These are phyloP conservation scores for Colletotrichum sansevieriae DNA, from an alignment of 2,329 filamentous ascomycete species.

Conservation along the genomic window DNA sequence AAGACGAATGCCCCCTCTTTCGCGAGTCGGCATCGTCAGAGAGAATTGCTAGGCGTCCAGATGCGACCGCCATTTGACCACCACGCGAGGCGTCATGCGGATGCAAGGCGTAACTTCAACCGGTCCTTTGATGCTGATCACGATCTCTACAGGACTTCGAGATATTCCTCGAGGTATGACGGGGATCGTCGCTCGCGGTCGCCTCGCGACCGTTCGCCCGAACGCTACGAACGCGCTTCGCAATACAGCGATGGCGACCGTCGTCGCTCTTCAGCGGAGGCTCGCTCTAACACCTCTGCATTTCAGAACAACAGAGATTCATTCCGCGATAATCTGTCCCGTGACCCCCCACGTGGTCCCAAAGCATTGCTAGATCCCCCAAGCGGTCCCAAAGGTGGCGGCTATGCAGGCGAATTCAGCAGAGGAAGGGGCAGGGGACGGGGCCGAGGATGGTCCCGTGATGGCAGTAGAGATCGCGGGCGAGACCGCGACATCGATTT, in stretches of 20 bases:
- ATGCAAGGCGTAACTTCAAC: slow-evolving; percentile 36
- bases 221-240: slow-evolving; percentile 70
- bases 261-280: slow-evolving; percentile 74
- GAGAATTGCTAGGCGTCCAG: slow-evolving; percentile 14
- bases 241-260: slow-evolving; percentile 75
- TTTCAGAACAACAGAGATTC: slow-evolving; percentile 72
- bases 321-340: slow-evolving; percentile 59
- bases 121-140: slow-evolving; percentile 38
- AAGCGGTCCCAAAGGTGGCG: slow-evolving; percentile 76
- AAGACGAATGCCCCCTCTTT: slow-evolving; percentile 21
- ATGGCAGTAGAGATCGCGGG: slow-evolving; percentile 72
- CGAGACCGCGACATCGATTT: slow-evolving; percentile 73
- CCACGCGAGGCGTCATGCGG: slow-evolving; percentile 26
- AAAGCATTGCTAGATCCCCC: slow-evolving; percentile 81
- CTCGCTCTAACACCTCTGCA: slow-evolving; percentile 66
- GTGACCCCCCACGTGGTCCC: slow-evolving; percentile 85
- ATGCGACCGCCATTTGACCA: slow-evolving; percentile 38
- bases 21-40: slow-evolving; percentile 12
- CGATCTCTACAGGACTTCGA: slow-evolving; percentile 58
- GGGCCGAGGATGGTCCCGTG: slow-evolving; percentile 69
- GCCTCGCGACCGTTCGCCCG: slow-evolving; percentile 77
- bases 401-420: slow-evolving; percentile 73
- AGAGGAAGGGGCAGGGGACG: slow-evolving; percentile 67
- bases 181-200: slow-evolving; percentile 73
- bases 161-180: slow-evolving; percentile 73